phyloP scores from a whole-genome alignment of 441 rosid genomes.

The Bruguiera hainesii region DNA sequence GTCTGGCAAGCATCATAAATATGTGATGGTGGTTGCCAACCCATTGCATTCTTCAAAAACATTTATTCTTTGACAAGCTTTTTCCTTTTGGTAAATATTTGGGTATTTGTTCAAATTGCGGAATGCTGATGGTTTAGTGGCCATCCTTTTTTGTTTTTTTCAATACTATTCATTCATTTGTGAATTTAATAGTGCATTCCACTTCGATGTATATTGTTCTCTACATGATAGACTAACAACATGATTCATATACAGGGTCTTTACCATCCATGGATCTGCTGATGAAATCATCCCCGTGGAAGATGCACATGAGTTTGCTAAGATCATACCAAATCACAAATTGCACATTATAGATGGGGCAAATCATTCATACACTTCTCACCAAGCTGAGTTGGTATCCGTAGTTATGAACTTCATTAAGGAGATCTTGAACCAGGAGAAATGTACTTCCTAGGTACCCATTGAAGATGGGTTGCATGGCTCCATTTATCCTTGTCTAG shows the following conservation, averaged over 20 bases:
- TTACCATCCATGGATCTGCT: conserved; percentile 68
- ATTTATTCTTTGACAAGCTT: background rate
- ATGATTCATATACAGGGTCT: conserved; percentile 53
- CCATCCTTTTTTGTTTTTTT: background rate
- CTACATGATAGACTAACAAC: conserved; percentile 2
- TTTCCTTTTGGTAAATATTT: background rate
- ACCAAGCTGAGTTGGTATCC: conserved; percentile 59
- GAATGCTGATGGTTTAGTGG: no score
- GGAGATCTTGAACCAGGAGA: conserved; percentile 27
- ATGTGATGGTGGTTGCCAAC: no score
- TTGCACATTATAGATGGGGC: conserved; percentile 68
- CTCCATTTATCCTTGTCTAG: background rate
- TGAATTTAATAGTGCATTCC: background rate
- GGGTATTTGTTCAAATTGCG: background rate
- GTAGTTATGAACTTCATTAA: conserved; percentile 43
- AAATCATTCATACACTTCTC: conserved; percentile 70
- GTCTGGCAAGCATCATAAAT: no score
- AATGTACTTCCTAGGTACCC: conserved; percentile 13
- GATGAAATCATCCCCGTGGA: conserved; percentile 57
- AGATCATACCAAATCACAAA: conserved; percentile 57
- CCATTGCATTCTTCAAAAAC: background rate
- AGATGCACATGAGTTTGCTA: conserved; percentile 73
- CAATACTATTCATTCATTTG: background rate
- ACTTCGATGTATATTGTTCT: no score
- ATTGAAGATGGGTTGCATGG: background rate